These are phyloP conservation scores for Linum trigynum DNA, from an alignment of 345 rosid genomes.

Conservation along the genomic window DNA sequence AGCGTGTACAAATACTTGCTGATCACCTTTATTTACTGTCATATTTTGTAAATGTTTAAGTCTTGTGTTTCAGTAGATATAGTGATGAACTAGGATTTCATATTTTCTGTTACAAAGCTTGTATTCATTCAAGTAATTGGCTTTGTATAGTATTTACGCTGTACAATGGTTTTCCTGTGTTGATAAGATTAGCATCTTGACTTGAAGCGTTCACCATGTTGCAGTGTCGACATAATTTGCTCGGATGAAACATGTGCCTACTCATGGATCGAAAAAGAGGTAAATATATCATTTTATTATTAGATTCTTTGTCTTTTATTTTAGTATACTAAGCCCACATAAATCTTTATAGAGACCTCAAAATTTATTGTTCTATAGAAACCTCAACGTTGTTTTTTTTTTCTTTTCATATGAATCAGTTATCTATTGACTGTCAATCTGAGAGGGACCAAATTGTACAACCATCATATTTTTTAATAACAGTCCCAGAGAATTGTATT, in stretches of 20 bases:
- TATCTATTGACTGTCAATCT: too few species aligned
- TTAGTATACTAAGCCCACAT: too few species aligned
- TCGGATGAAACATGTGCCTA: conserved; percentile 84
- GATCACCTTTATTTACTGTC: not conserved
- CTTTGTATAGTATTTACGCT: not conserved
- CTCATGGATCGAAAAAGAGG: conserved; percentile 95
- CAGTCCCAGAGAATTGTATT: too few species aligned
- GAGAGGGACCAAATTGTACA: too few species aligned
- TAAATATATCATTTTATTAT: conserved; percentile 9
- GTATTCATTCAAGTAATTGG: not conserved
- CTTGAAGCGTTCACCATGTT: conserved; percentile 14
- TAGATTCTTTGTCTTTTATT: not conserved
- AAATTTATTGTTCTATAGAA: too few species aligned
- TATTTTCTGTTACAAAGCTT: too few species aligned
- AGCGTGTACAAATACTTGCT: not conserved
- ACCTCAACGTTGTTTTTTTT: too few species aligned
- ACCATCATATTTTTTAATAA: too few species aligned
- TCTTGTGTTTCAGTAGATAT: not conserved
- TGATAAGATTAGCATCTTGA: not conserved
- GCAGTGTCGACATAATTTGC: conserved; percentile 74
- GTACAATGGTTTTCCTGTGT: not conserved
- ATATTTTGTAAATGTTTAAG: too few species aligned
- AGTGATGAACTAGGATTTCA: not conserved
- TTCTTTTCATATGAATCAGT: too few species aligned
- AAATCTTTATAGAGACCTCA: too few species aligned